phyloP scores from a whole-genome alignment of 2,329 filamentous ascomycete species.

The Ascocoryne sarcoides region DNA sequence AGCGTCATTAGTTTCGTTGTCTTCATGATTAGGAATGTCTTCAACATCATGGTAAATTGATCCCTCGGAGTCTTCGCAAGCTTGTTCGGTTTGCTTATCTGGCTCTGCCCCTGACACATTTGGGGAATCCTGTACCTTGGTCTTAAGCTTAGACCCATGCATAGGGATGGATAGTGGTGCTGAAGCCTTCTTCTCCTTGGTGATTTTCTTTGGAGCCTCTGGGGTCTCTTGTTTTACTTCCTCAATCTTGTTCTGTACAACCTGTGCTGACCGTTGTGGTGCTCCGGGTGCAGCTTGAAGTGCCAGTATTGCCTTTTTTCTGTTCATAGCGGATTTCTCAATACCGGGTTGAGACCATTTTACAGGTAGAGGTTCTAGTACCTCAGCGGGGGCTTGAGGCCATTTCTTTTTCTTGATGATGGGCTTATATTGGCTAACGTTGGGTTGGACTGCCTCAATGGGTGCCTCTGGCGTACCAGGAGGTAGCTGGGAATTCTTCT shows the following conservation, averaged over 20 bases:
- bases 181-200: background rate
- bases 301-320: too few relatives aligned
- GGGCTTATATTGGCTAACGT: constrained; percentile 1
- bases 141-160: background rate
- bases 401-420: constrained; percentile 14
- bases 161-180: background rate
- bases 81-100: background rate
- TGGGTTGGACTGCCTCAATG: background rate
- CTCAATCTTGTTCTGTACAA: constrained; percentile 1
- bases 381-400: constrained; percentile 10
- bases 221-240: background rate
- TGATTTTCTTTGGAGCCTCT: background rate
- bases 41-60: too few relatives aligned
- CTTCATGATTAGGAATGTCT: too few relatives aligned
- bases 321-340: too few relatives aligned
- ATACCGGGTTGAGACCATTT: constrained; percentile 4
- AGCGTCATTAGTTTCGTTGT: background rate
- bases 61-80: too few relatives aligned
- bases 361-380: constrained; percentile 10
- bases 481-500: background rate
- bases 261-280: too few relatives aligned
- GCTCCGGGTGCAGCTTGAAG: too few relatives aligned
- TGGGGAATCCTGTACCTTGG: background rate
- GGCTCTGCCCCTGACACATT: background rate
- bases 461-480: constrained; percentile 1